These are phyloP conservation scores for Umbelopsis vinacea DNA, from an alignment of 192 early-diverging fungal genomes.

Conservation along the genomic window DNA sequence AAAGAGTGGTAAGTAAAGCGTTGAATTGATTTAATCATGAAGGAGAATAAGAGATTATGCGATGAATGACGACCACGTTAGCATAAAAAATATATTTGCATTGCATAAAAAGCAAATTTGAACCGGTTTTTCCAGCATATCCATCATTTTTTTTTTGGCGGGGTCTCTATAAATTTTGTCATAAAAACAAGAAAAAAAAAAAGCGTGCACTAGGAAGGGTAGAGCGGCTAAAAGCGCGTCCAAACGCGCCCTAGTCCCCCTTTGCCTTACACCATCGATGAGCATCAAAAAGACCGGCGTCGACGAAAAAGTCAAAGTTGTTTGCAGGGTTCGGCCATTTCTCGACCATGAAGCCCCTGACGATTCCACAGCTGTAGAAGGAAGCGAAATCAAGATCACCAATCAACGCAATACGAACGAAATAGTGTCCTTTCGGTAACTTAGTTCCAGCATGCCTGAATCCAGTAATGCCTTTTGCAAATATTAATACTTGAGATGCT, in stretches of 20 bases:
- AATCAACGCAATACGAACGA: constrained; percentile 58
- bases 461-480: not conserved
- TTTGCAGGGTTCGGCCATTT: constrained; percentile 67
- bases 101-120: not conserved
- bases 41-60: not conserved
- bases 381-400: constrained; percentile 51
- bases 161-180: no score
- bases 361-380: constrained; percentile 43
- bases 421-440: constrained; percentile 45
- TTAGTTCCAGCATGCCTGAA: not conserved
- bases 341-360: constrained; percentile 56
- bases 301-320: constrained; percentile 57
- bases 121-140: no score
- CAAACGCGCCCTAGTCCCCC: not conserved
- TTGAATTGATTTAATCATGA: not conserved
- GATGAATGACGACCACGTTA: not conserved
- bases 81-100: not conserved
- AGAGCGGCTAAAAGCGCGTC: not conserved
- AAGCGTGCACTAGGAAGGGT: not conserved
- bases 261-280: not conserved
- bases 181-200: no score
- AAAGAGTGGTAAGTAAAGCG: not conserved
- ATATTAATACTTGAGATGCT: not conserved
- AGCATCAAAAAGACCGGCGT: constrained; percentile 9
- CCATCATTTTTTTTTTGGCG: no score